Base-by-base conservation (phyloP, 352 stramenopile genomes). In the Salisapilia sapeloensis region DNA sequence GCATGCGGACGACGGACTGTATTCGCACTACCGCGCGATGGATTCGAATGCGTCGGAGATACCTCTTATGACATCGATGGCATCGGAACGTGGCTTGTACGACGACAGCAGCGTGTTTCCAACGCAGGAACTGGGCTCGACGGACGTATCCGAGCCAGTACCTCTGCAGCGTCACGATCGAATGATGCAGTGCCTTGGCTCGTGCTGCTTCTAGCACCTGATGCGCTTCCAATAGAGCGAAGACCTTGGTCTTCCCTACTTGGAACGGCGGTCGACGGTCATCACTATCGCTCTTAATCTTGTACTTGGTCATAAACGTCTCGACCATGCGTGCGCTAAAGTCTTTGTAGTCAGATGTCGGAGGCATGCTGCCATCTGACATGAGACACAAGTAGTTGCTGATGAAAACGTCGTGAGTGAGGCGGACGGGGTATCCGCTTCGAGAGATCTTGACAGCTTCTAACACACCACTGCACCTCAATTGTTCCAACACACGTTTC, bases 351-450 rank as follows among this genome's bases (percentile, higher is more conserved):
- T 46, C 27, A n/a, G 60, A 63, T 0, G 33, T 54, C 16, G 61
- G 51, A 17, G 49, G 38, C 16, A 54, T 56, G 12, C 52, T 56
- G 2, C 57, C 31, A 30, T 72, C 50, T 3, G 47, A 57, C 10
- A 84, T 33, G 27, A 87, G 82, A 32, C 67, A 79, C 29, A 49
- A 53, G 44, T 83, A 86, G 31, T 62, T 84, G 56, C 72, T 67
- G 44, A 92, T 58, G 57, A 98, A 98, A 47, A 75, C 53, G 29
- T 83, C 49, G 53, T 98, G 93, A 33, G 59, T 42, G 33, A 98
- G 83, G 39, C 96, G 92, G 35, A 99, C 92, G 20, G 95, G 93
- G 55, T 92, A 91, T 13, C 78, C 76, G 17, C 66, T 82, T 9
- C 78, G 65, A 18, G 76, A 89, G 44, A 93, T 89, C 47, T 90